A percentile compares a stretch with the other conserved stretches of the same genome.
These are phyloP conservation scores for Candida easanensis DNA, from an alignment of 805 yeast genomes.

Conservation along the genomic window DNA sequence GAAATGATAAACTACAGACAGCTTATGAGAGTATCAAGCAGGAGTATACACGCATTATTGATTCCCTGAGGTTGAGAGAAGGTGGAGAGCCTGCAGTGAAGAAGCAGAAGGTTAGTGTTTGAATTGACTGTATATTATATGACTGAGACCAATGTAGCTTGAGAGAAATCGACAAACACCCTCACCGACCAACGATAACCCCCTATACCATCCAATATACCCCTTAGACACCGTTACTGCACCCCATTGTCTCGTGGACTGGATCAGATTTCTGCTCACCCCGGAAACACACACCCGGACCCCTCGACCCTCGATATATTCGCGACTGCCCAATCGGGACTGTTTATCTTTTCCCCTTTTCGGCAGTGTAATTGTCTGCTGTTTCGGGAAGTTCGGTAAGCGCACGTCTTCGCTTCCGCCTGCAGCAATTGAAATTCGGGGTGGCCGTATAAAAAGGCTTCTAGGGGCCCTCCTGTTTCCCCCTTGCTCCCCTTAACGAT, in stretches of 20 bases:
- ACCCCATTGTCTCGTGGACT: too few relatives aligned
- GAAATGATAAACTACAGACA: slow-evolving; percentile 67
- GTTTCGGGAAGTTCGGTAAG: not conserved
- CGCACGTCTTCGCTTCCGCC: slow-evolving; percentile 1
- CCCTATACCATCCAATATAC: too few relatives aligned
- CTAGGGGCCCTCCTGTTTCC: not conserved
- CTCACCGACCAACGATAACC: too few relatives aligned
- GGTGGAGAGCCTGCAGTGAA: slow-evolving; percentile 14
- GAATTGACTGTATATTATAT: too few relatives aligned
- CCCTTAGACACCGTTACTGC: too few relatives aligned
- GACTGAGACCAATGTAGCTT: too few relatives aligned
- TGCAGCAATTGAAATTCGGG: slow-evolving; percentile 9
- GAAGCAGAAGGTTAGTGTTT: slow-evolving; percentile 13
- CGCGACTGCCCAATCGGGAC: slow-evolving; percentile 3
- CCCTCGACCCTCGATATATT: not conserved
- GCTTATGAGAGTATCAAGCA: slow-evolving; percentile 68
- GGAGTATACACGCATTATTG: slow-evolving; percentile 61
- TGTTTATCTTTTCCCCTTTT: slow-evolving; percentile 5
- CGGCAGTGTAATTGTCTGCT: slow-evolving; percentile 5
- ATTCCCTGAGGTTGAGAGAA: slow-evolving; percentile 19
- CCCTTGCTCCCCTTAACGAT: not conserved
- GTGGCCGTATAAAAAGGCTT: slow-evolving; percentile 2
- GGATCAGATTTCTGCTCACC: too few relatives aligned
- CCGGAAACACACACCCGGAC: not conserved
- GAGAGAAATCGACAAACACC: too few relatives aligned